These are phyloP conservation scores for Vigna trinervia DNA, from an alignment of 306 rosid species.

Conservation along the genomic window DNA sequence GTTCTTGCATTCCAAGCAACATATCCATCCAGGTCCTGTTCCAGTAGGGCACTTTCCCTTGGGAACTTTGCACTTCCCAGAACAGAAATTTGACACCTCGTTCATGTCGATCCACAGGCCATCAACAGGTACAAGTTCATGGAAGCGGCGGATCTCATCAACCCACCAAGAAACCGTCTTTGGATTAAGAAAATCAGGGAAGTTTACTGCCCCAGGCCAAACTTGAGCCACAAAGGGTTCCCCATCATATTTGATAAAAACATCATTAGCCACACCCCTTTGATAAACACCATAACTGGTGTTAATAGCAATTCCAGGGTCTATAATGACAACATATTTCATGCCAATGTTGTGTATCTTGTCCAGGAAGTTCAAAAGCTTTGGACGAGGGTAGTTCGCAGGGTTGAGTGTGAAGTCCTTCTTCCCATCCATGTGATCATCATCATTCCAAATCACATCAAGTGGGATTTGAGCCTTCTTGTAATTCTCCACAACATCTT, in stretches of 20 bases:
- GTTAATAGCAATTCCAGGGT: constrained; percentile 87
- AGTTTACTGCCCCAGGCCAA: constrained; percentile 97
- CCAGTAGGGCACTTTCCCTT: constrained; percentile 74
- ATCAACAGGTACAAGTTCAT: constrained; percentile 91
- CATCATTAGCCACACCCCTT: constrained; percentile 80
- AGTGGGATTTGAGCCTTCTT: constrained; percentile 88
- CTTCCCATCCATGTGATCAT: constrained; percentile 93
- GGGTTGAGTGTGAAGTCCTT: constrained; percentile 89
- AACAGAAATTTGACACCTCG: constrained; percentile 86
- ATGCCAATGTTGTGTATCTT: constrained; percentile 86
- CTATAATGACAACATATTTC: constrained; percentile 88
- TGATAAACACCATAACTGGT: constrained; percentile 77
- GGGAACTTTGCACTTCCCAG: constrained; percentile 87
- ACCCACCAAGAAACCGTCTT: constrained; percentile 91
- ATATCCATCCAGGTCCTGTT: constrained; percentile 82
- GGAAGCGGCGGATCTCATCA: constrained; percentile 90
- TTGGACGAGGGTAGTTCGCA: constrained; percentile 72
- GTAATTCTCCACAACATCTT: constrained; percentile 91
- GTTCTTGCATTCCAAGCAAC: constrained; percentile 96
- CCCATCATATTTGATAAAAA: constrained; percentile 84
- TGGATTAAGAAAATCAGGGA: constrained; percentile 94
- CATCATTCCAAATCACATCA: constrained; percentile 97
- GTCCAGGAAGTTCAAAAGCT: constrained; percentile 81
- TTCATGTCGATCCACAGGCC: constrained; percentile 99
- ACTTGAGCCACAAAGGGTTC: constrained; percentile 95